Conservation (phyloP, 768 basidiomycete species). For the Pleurotus citrinopileatus region DNA sequence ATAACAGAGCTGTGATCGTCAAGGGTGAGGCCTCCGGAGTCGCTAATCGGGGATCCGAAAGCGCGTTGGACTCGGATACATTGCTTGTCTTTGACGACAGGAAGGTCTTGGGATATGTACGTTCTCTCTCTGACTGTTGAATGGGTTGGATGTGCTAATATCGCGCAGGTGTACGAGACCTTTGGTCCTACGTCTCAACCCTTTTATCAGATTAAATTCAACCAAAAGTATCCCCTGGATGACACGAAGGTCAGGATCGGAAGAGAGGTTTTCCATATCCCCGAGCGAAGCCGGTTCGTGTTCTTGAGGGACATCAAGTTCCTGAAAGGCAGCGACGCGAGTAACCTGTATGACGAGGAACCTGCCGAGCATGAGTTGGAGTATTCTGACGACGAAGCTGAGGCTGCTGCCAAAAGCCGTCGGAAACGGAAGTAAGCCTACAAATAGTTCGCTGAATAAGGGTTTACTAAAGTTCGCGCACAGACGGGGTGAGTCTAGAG, state of each 20-base stretch:
- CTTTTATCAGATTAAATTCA: constrained; percentile 86
- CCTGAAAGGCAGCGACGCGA: constrained; percentile 88
- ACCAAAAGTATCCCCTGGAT: constrained; percentile 59
- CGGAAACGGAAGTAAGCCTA: constrained; percentile 55
- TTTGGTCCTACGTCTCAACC: constrained; percentile 93
- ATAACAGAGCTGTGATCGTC: constrained; percentile 64
- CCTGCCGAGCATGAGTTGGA: constrained; percentile 87
- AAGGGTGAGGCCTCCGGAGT: constrained; percentile 51
- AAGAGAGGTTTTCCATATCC: constrained; percentile 79
- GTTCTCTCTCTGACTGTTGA: constrained; percentile 23
- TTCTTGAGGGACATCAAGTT: constrained; percentile 70
- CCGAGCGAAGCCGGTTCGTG: constrained; percentile 78
- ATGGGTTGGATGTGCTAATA: constrained; percentile 14
- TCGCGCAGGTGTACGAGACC: constrained; percentile 81
- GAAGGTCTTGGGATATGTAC: constrained; percentile 86
- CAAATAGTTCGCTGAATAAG: background rate
- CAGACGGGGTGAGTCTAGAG: constrained; percentile 55
- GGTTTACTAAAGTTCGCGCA: constrained; percentile 5
- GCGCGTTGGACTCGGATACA: constrained; percentile 84
- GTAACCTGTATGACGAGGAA: constrained; percentile 94
- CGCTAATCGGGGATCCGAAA: constrained; percentile 47
- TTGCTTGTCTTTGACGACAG: constrained; percentile 88
- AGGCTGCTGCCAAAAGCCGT: constrained; percentile 65
- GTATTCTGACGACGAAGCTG: constrained; percentile 94
- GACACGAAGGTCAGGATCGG: constrained; percentile 48